These are phyloP conservation scores for Myriosclerotinia scirpicola DNA, from an alignment of 2,329 filamentous ascomycete species.

Conservation along the genomic window DNA sequence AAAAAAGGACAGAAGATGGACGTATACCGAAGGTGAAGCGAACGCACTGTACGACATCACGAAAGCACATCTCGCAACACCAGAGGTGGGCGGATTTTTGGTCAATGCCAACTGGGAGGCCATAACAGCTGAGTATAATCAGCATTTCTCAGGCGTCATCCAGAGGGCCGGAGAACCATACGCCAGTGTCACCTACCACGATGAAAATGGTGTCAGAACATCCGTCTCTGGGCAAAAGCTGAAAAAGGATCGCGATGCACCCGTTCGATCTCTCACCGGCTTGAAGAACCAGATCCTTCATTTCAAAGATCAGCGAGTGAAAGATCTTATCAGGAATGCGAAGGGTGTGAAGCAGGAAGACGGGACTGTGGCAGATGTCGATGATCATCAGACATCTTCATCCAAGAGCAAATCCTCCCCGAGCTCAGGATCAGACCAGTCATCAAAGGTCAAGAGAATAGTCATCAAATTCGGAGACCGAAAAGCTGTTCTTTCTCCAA, in stretches of 20 bases:
- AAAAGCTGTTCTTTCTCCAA: neutral
- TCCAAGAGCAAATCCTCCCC: neutral
- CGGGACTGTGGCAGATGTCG: neutral
- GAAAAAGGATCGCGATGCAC: neutral
- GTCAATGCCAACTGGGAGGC: neutral
- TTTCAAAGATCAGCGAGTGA: neutral
- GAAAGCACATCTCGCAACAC: neutral
- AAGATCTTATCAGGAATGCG: neutral
- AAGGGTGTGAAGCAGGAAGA: neutral
- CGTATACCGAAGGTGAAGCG: neutral
- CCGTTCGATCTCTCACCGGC: neutral
- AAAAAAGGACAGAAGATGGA: neutral
- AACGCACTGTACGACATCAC: neutral
- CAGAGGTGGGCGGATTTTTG: neutral
- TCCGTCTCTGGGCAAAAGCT: neutral
- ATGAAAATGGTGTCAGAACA: neutral
- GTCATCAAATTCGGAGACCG: neutral
- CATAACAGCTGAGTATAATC: neutral
- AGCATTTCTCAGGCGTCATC: neutral
- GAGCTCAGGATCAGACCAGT: neutral
- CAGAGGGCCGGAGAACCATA: neutral
- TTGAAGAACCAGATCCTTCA: conserved; percentile 1
- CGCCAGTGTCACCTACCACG: neutral
- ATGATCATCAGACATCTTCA: neutral
- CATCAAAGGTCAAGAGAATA: neutral